These are phyloP conservation scores for Trichoderma hamatum DNA, from an alignment of 2,329 filamentous ascomycete species.

Conservation along the genomic window DNA sequence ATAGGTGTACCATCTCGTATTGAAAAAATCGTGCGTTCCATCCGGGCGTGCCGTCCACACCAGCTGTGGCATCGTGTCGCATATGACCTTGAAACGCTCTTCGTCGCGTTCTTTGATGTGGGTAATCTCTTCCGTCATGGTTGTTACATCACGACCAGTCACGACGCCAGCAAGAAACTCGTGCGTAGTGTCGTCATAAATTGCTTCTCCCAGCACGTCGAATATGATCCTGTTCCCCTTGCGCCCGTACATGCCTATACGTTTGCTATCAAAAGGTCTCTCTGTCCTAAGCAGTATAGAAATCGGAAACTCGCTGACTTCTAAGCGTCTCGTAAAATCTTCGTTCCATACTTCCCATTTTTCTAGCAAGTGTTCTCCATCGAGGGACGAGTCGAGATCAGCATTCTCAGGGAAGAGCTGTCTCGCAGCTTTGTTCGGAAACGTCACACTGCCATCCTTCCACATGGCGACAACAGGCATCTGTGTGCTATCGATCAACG, in stretches of 20 bases:
- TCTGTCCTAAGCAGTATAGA: constrained; percentile 64
- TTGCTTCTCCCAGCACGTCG: constrained; percentile 68
- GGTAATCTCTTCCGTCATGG: constrained; percentile 68
- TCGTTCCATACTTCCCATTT: constrained; percentile 66
- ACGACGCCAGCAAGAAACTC: constrained; percentile 76
- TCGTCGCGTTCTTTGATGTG: constrained; percentile 72
- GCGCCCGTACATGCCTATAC: constrained; percentile 65
- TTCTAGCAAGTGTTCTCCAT: constrained; percentile 60
- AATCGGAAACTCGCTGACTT: constrained; percentile 67
- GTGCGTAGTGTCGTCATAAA: constrained; percentile 66
- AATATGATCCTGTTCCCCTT: constrained; percentile 58
- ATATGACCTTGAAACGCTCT: constrained; percentile 73
- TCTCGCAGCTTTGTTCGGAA: constrained; percentile 70
- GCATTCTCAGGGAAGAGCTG: constrained; percentile 51
- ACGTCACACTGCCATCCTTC: constrained; percentile 74
- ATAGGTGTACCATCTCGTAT: constrained; percentile 77
- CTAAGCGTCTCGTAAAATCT: constrained; percentile 63
- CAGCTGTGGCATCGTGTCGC: constrained; percentile 71
- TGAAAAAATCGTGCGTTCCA: constrained; percentile 73
- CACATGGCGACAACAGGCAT: constrained; percentile 79
- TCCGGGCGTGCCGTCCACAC: constrained; percentile 74
- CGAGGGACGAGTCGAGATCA: constrained; percentile 45
- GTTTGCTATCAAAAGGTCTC: constrained; percentile 59
- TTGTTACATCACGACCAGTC: constrained; percentile 72
- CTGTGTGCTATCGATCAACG: constrained; percentile 72